These are phyloP conservation scores for Yamadazyma jaroonii DNA, from an alignment of 1,139 yeast genomes.

Conservation along the genomic window DNA sequence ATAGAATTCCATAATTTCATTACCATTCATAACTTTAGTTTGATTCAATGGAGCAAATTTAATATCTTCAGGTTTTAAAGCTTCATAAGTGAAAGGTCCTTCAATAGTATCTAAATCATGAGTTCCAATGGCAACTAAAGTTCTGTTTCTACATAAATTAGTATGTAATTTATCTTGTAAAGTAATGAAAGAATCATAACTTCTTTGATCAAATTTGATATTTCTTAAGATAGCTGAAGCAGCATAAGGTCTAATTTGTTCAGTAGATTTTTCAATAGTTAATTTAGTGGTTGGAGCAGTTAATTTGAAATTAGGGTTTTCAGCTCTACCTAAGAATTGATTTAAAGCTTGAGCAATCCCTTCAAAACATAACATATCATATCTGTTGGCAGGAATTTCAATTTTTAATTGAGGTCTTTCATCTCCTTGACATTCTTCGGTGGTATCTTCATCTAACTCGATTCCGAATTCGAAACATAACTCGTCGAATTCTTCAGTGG, in stretches of 20 bases:
- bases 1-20: slow-evolving; percentile 82
- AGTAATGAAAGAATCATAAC: slow-evolving; percentile 92
- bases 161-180: slow-evolving; percentile 95
- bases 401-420: slow-evolving; percentile 96
- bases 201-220: slow-evolving; percentile 73
- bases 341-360: slow-evolving; percentile 96
- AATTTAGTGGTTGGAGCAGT: slow-evolving; percentile 59
- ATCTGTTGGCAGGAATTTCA: slow-evolving; percentile 97
- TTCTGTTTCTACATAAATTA: slow-evolving; percentile 94
- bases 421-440: slow-evolving; percentile 69
- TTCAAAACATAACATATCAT: slow-evolving; percentile 96
- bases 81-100: slow-evolving; percentile 89
- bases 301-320: slow-evolving; percentile 66
- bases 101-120: slow-evolving; percentile 84
- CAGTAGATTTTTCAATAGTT: slow-evolving; percentile 73
- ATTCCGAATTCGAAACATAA: slow-evolving; percentile 97
- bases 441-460: slow-evolving; percentile 94
- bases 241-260: slow-evolving; percentile 81
- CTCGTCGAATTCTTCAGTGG: slow-evolving; percentile 94
- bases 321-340: slow-evolving; percentile 72
- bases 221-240: slow-evolving; percentile 91
- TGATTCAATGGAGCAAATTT: slow-evolving; percentile 86
- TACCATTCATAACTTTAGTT: slow-evolving; percentile 70
- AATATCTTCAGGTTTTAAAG: slow-evolving; percentile 75
- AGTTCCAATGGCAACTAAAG: slow-evolving; percentile 97